Conservation (phyloP, 768 basidiomycete genomes). For the Kwoniella newhampshirensis region DNA sequence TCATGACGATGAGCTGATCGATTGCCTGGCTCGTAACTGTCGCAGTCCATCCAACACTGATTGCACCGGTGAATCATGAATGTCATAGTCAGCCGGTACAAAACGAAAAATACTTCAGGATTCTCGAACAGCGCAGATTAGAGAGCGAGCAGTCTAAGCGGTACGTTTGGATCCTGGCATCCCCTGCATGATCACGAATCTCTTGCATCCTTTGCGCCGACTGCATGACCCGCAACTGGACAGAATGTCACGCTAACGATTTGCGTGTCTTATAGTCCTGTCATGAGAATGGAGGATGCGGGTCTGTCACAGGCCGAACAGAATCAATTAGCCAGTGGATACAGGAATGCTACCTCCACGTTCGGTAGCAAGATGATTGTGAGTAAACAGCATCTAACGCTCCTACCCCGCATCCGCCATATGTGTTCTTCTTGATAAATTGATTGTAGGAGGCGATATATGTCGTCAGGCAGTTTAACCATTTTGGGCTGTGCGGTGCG, state of each 20-base stretch:
- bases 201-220: no score
- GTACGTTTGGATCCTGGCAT: slow-evolving; percentile 13
- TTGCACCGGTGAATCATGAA: slow-evolving; percentile 42
- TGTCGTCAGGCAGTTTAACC: no score
- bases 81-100: slow-evolving; percentile 32
- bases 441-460: no score
- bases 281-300: slow-evolving; percentile 30
- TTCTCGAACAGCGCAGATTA: slow-evolving; percentile 30
- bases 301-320: slow-evolving; percentile 31
- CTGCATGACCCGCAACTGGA: no score
- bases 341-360: slow-evolving; percentile 25
- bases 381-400: no score
- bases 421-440: no score
- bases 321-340: slow-evolving; percentile 45
- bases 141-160: slow-evolving; percentile 36
- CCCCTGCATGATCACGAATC: no score
- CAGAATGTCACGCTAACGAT: no score
- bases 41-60: slow-evolving; percentile 35
- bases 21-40: no score
- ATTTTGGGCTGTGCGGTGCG: no score
- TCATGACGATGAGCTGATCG: no score
- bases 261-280: slow-evolving; percentile 22
- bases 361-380: slow-evolving; percentile 36
- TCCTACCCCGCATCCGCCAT: no score
- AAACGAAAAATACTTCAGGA: slow-evolving; percentile 32